Base-by-base conservation (phyloP, 768 basidiomycete genomes). In the Tricholoma terreum region DNA sequence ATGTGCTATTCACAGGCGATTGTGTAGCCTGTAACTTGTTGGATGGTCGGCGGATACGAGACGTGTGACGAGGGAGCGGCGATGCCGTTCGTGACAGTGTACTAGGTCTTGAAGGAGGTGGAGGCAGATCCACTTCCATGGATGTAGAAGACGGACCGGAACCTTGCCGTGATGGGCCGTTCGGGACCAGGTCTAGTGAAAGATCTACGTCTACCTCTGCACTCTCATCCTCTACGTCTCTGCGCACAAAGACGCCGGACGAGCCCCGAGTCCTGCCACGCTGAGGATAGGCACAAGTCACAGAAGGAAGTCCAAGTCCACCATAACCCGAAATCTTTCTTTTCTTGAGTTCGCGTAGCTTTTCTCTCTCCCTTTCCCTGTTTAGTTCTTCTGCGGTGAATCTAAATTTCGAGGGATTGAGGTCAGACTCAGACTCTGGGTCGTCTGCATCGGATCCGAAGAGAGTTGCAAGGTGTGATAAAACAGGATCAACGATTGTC, bases 141-240 rank as follows among this genome's bases (percentile, higher is more conserved):
- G 59, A 22, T 15, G 52, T 36, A 38, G 19, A 15, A n/a, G n/a
- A 35, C 14, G 15, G 11, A 17, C 10, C 24, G 6, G 10, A 2
- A 64, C 33, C 68, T 64, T 52, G 52, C 45, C 50, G 59, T 50
- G 12, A 56, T 59, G 49, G 64, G 45, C 70, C 75, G 7, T 27
- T 14, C 24, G 27, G 6, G 12, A 31, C 46, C 1, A 9, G n/a
- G 34, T 73, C 76, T 22, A 72, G 58, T 5, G 73, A 76, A 31
- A 86, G 77, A 58, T 88, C 85, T 11, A 87, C 83, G 59, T 88
- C 84, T 10, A 87, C 84, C 38, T 85, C 82, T 48, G 71, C 76
- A 55, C 78, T 85, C 65, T 87, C 85, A 56, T 87, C 85, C 27
- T 79, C 83, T 2, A 79, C 65, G 61, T 87, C 85, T 27, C 75